Conservation (phyloP, 495 filamentous ascomycete species). For the Aspergillus saccharolyticus region DNA sequence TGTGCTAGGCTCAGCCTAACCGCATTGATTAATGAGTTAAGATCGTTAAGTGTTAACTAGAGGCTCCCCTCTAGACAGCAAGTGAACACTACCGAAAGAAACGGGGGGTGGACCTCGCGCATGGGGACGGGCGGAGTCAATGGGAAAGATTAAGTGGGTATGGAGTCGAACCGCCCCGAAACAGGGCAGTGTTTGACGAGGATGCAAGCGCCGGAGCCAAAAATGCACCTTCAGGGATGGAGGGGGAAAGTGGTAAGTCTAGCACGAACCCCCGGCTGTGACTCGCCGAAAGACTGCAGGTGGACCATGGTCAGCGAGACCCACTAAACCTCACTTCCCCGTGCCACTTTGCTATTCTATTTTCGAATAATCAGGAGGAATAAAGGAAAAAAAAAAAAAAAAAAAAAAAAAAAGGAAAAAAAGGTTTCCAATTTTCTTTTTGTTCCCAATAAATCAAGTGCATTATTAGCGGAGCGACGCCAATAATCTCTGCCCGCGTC, state of each 20-base stretch:
- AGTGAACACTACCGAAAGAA: background rate
- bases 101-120: slow-evolving; percentile 3
- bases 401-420: background rate
- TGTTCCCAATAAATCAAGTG: slow-evolving; percentile 10
- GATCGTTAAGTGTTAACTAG: background rate
- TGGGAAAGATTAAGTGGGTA: slow-evolving; percentile 9
- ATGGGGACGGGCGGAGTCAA: slow-evolving; percentile 3
- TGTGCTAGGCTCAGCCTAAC: slow-evolving; percentile 1
- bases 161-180: slow-evolving; percentile 21
- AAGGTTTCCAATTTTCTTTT: background rate
- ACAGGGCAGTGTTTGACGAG: slow-evolving; percentile 25
- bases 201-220: slow-evolving; percentile 25
- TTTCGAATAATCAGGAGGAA: slow-evolving; percentile 17
- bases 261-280: slow-evolving; percentile 32
- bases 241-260: slow-evolving; percentile 11
- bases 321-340: slow-evolving; percentile 23
- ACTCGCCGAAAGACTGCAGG: slow-evolving; percentile 29
- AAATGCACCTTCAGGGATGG: slow-evolving; percentile 20
- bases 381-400: slow-evolving; percentile 11
- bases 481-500: slow-evolving; percentile 21
- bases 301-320: slow-evolving; percentile 22
- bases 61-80: too few species aligned
- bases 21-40: background rate
- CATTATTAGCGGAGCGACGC: slow-evolving; percentile 16
- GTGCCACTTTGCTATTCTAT: slow-evolving; percentile 25